Base-by-base conservation (phyloP, 2,329 filamentous ascomycete species). In the Trichoderma guizhouense region DNA sequence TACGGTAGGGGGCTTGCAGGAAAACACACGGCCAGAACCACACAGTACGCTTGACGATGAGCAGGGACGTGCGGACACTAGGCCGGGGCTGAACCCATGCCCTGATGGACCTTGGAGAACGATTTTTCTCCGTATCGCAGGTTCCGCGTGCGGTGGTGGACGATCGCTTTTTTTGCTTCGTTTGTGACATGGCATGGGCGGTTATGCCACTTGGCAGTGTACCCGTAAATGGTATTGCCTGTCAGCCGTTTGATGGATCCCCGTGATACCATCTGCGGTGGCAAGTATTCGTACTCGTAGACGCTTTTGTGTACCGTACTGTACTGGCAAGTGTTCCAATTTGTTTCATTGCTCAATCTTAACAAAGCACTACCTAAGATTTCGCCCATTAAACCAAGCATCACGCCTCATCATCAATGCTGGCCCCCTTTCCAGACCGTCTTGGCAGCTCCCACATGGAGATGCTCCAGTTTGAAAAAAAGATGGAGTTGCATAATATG, bases 71-170 rank as follows among this genome's bases (percentile, higher is more conserved):
- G 67, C 67, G 57, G 57, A 62, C 39, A 36, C 67, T 58, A 58
- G 57, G 39, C 15, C 39, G 39, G 39, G 66, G 67, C 30, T 62
- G 57, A 53, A 53, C 57, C 64, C 64, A 55, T 57, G 63, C 43
- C 34, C 57, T 62, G 28, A 30, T 18, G 7, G 12, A 30, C 6
- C 30, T 26, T 53, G 39, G n/a, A 32, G 18, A 28, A 51, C 57
- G 66, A 51, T 53, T 62, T 69, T 62, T 39, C 67, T 69, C 67
- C 67, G 58, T 69, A 51, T 69, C 57, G 67, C 39, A 36, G 57
- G 57, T 62, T 28, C 67, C 67, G 67, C 55, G 26, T 53, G 67
- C 39, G 39, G 39, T 51, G 34, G 47, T 26, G 28, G 39, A 53
- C 39, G 67, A 61, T 69, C 57, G 28, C n/a, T 28, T 7, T 53